Evolutionary conservation across 768 basidiomycete species (phyloP).

Genomic region (Rhizopogon vinicolor): DNA sequence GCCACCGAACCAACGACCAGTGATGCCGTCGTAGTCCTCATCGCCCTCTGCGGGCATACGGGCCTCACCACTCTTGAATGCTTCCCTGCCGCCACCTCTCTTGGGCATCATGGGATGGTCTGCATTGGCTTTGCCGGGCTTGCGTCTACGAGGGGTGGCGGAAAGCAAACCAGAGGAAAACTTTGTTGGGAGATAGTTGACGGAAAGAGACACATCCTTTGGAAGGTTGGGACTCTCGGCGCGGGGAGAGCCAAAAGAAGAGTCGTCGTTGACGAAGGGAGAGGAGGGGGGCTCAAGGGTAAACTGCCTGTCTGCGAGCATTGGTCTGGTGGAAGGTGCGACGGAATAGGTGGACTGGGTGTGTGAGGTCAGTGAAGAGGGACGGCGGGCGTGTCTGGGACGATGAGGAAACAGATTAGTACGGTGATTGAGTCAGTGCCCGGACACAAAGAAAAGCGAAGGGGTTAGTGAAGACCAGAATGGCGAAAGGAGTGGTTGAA

Average conservation of each 20-base stretch:
- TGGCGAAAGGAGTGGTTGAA: neutral
- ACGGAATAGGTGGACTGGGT: slow-evolving; percentile 41
- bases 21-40: slow-evolving; percentile 49
- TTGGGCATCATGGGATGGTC: slow-evolving; percentile 39
- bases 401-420: neutral
- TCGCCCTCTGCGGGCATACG: slow-evolving; percentile 50
- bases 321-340: slow-evolving; percentile 44
- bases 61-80: slow-evolving; percentile 48
- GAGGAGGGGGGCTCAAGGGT: slow-evolving; percentile 35
- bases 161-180: slow-evolving; percentile 50
- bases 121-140: slow-evolving; percentile 26
- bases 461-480: too few relatives aligned
- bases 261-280: slow-evolving; percentile 28
- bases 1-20: slow-evolving; percentile 34
- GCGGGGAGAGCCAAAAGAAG: slow-evolving; percentile 18
- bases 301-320: slow-evolving; percentile 32
- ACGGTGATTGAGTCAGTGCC: neutral
- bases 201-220: slow-evolving; percentile 38
- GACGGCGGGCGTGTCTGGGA: too few relatives aligned
- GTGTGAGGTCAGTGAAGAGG: slow-evolving; percentile 33
- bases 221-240: neutral
- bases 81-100: slow-evolving; percentile 68
- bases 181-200: slow-evolving; percentile 76
- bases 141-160: slow-evolving; percentile 18
- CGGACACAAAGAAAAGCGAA: too few relatives aligned